Conservation (phyloP, 805 yeast species). For the Phaffomyces opuntiae region DNA sequence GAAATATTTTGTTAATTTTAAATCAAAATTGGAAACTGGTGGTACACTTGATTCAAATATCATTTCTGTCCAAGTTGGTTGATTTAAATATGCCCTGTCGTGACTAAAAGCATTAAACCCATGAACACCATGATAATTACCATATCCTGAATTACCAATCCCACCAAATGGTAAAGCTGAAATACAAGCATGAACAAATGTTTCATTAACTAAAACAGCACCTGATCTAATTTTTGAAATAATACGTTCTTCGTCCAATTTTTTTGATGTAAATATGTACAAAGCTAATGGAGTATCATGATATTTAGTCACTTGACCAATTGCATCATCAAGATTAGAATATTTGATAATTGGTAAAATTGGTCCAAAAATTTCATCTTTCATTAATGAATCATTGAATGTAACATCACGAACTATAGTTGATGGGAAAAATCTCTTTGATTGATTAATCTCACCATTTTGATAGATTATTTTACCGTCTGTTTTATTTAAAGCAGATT, state of each 20-base stretch:
- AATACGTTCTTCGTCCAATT: constrained; percentile 42
- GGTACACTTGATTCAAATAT: constrained; percentile 58
- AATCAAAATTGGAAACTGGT: constrained; percentile 39
- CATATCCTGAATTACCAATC: constrained; percentile 76
- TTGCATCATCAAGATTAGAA: constrained; percentile 34
- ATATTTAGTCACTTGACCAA: constrained; percentile 34
- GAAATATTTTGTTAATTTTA: constrained; percentile 21
- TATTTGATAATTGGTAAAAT: constrained; percentile 66
- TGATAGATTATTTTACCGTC: constrained; percentile 34
- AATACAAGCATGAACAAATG: constrained; percentile 63
- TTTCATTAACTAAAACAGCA: constrained; percentile 62
- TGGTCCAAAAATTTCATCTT: constrained; percentile 79
- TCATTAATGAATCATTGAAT: constrained; percentile 68
- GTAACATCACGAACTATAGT: constrained; percentile 59
- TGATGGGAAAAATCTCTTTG: constrained; percentile 55
- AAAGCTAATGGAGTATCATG: constrained; percentile 79
- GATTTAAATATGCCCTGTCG: constrained; percentile 57
- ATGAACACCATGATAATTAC: constrained; percentile 71
- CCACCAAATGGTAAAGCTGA: constrained; percentile 85
- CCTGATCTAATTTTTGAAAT: constrained; percentile 61
- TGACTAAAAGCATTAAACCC: constrained; percentile 60
- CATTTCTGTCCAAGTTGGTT: constrained; percentile 59
- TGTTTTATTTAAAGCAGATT: constrained; percentile 36
- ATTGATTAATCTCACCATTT: constrained; percentile 30
- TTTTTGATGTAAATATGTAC: constrained; percentile 54